Conservation (phyloP, 2,329 filamentous ascomycete species). For the Lecanicillium sp. region DNA sequence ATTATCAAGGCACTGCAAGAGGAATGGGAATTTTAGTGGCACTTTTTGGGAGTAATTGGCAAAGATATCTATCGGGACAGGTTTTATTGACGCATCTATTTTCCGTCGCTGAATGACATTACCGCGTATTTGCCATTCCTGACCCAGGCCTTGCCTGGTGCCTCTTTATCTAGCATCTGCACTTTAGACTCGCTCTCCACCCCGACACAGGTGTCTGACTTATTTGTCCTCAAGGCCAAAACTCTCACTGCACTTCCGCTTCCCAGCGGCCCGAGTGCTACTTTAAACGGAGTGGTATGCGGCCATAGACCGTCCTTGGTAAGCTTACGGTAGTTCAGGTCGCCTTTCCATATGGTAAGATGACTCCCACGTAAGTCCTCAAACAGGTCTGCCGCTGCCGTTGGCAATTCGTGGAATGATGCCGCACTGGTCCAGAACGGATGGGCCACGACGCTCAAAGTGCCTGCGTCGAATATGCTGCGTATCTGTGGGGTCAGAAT, state of each 20-base stretch:
- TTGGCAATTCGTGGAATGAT: constrained; percentile 56
- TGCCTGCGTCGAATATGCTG: constrained; percentile 3
- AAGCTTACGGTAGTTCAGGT: constrained; percentile 62
- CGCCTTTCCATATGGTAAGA: constrained; percentile 63
- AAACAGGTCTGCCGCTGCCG: constrained; percentile 42
- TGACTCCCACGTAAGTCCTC: constrained; percentile 54
- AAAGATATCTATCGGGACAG: too few relatives aligned
- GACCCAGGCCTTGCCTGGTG: constrained; percentile 53
- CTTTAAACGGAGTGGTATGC: constrained; percentile 53
- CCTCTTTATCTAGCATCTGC: constrained; percentile 37
- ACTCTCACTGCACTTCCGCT: constrained; percentile 48
- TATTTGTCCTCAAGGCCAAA: constrained; percentile 59
- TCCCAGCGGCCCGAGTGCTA: constrained; percentile 57
- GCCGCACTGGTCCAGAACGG: constrained; percentile 58
- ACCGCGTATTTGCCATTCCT: constrained; percentile 65
- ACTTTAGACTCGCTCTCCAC: constrained; percentile 46
- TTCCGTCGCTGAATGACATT: constrained; percentile 24
- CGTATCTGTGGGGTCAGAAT: background rate
- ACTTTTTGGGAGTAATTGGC: too few relatives aligned
- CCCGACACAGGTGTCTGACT: constrained; percentile 56
- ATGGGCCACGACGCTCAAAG: constrained; percentile 19
- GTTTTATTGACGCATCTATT: too few relatives aligned
- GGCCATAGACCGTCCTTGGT: constrained; percentile 58
- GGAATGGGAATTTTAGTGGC: constrained; percentile 4
- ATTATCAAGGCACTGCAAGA: constrained; percentile 6